Base-by-base conservation (phyloP, 306 rosid genomes). In the Casuarina equisetifolia region DNA sequence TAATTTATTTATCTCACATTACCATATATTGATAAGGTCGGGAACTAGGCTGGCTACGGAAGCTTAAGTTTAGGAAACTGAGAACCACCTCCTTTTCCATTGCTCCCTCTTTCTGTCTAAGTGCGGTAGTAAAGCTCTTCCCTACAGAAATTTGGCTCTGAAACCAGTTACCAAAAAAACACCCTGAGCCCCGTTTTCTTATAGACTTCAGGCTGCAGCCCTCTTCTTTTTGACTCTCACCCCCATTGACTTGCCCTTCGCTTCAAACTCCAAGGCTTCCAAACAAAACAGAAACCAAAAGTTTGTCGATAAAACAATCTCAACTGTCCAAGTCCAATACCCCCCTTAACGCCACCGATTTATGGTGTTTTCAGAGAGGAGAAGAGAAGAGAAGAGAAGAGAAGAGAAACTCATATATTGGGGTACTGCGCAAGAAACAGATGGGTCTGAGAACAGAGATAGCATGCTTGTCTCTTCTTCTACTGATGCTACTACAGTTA, bases 161-260 rank as follows among this genome's bases (percentile, higher is more conserved):
- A 91, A 87, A 84, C 85, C 79, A 57, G 81, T 53, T 80, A 78
- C 72, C 58, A 80, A 76, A 71, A 81, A 20, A 69, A 59, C 59
- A 68, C 44, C 50, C 64, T 32, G 25, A 20, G 73, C 68, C 36
- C 8, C 61, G 67, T 49, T 73, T 69, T 73, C 19, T 51, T 40
- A 13, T 74, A 79, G 78, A 74, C 69, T 74, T 68, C 49, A 58
- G 66, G 87, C 89, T 81, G 48, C 86, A 86, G 64, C 84, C 82
- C 88, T 78, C 88, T 84, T 93, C 88, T 83, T 84, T 83, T 78
- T 85, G 88, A 74, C 84, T 73, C 89, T 62, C 67, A 54, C 84
- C 74, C 81, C 64, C 86, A 81, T 89, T 83, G 92, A 89, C 92
- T 89, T 84, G 45, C 20, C 58, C 74, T 58, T 77, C 84, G 80